Conservation (phyloP, 2,329 filamentous ascomycete species). For the Cadophora malorum region DNA sequence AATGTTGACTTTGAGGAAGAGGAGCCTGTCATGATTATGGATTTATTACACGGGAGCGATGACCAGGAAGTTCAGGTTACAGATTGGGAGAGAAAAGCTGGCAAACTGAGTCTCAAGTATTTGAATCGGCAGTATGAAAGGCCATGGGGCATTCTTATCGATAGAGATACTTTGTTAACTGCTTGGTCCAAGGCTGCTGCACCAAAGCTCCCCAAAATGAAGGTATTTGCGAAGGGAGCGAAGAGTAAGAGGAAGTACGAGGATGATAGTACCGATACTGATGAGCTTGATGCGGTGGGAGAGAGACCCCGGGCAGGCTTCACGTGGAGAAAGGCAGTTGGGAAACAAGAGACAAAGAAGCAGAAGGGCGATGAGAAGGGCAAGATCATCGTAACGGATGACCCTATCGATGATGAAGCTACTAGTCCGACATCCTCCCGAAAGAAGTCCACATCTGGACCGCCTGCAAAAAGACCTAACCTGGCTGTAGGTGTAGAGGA, state of each 20-base stretch:
- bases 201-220: not conserved
- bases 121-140: not conserved
- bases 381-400: not conserved
- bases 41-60: not conserved
- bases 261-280: not conserved
- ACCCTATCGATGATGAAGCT: not conserved
- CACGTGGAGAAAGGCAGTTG: slow-evolving; percentile 74
- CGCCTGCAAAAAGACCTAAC: not conserved
- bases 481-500: not conserved
- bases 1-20: slow-evolving; percentile 13
- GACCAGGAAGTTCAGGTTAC: not conserved
- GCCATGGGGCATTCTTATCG: slow-evolving; percentile 9
- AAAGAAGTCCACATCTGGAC: not conserved
- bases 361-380: not conserved
- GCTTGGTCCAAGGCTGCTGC: slow-evolving; percentile 11
- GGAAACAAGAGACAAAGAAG: slow-evolving; percentile 85
- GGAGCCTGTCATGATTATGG: slow-evolving; percentile 21
- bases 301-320: slow-evolving; percentile 56
- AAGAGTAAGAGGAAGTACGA: slow-evolving; percentile 1
- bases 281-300: not conserved
- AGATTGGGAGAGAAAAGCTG: slow-evolving; percentile 32
- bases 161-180: not conserved
- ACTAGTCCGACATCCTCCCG: too few relatives aligned
- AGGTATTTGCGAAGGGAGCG: not conserved
- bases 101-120: slow-evolving; percentile 33